Conservation (phyloP, 2,329 filamentous ascomycete genomes). For the Aspergillus aculeatus region DNA sequence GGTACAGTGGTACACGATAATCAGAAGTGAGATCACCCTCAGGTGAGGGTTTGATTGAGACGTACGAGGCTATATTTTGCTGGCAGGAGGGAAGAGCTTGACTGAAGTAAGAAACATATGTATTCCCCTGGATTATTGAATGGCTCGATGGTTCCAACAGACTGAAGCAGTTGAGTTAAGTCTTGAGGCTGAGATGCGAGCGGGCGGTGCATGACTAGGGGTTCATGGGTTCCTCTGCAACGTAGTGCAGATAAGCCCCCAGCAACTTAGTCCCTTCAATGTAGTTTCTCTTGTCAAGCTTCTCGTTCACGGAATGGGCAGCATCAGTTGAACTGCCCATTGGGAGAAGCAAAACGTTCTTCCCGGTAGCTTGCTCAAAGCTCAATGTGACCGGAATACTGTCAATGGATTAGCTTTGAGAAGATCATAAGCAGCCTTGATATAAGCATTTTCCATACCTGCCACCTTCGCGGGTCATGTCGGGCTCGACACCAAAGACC, state of each 20-base stretch:
- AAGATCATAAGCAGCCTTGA: constrained; percentile 2
- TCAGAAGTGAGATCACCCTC: too few relatives aligned
- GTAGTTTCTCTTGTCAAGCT: constrained; percentile 94
- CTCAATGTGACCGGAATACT: constrained; percentile 96
- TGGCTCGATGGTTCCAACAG: neutral
- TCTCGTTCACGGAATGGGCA: constrained; percentile 97
- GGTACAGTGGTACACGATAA: too few relatives aligned
- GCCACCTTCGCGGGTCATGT: constrained; percentile 94
- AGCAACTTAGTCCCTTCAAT: constrained; percentile 96
- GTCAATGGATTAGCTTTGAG: constrained; percentile 24
- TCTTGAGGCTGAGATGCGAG: neutral
- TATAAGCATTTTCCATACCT: constrained; percentile 53
- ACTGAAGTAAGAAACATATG: neutral
- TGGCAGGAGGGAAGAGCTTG: neutral
- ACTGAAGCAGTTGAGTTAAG: neutral
- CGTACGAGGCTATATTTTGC: too few relatives aligned
- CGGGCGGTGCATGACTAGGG: neutral
- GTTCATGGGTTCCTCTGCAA: constrained; percentile 76
- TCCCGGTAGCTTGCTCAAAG: constrained; percentile 95
- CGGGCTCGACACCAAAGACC: constrained; percentile 89
- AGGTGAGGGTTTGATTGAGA: too few relatives aligned
- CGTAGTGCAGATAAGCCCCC: constrained; percentile 93
- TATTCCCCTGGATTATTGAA: neutral
- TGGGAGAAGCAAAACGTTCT: constrained; percentile 91
- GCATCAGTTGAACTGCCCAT: constrained; percentile 98